A percentile compares a stretch with the other conserved stretches of the same genome.
phyloP scores from a whole-genome alignment of 2,329 filamentous ascomycete genomes.

The Anisogramma anomala region DNA sequence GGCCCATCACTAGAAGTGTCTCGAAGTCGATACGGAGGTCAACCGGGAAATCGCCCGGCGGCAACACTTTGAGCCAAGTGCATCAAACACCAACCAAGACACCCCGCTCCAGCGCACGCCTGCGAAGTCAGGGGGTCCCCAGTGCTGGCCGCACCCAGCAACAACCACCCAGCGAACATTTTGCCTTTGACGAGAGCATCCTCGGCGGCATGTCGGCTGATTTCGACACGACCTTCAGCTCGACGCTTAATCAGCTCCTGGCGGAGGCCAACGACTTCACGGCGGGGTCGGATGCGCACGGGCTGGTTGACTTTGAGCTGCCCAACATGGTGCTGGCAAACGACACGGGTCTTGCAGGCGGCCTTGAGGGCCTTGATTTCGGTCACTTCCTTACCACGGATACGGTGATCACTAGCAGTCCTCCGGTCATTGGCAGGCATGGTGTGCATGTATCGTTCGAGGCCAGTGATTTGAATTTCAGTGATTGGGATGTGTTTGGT shows the following conservation, averaged over 20 bases:
- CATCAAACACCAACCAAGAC: constrained; percentile 38
- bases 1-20: constrained; percentile 49
- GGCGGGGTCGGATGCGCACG: constrained; percentile 26
- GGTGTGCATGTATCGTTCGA: constrained; percentile 18
- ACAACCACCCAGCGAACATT: constrained; percentile 23
- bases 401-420: constrained; percentile 35
- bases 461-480: constrained; percentile 12
- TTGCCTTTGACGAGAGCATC: constrained; percentile 24
- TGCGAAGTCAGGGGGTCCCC: constrained; percentile 19
- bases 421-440: constrained; percentile 25
- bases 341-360: constrained; percentile 20
- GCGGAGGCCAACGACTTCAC: constrained; percentile 41
- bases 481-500: constrained; percentile 12
- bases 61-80: constrained; percentile 25
- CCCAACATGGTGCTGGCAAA: constrained; percentile 27
- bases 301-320: constrained; percentile 33
- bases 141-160: constrained; percentile 31
- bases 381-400: constrained; percentile 37
- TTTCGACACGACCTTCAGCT: constrained; percentile 47
- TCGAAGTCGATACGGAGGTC: constrained; percentile 43
- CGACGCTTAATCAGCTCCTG: constrained; percentile 52
- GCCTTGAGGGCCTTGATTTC: constrained; percentile 31
- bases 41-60: constrained; percentile 31
- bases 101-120: constrained; percentile 24
- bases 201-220: constrained; percentile 13